A percentile compares a stretch with the other conserved stretches of the same genome.
These are phyloP conservation scores for Tuber umbilicatum DNA, from an alignment of 495 filamentous ascomycete genomes.

Conservation along the genomic window DNA sequence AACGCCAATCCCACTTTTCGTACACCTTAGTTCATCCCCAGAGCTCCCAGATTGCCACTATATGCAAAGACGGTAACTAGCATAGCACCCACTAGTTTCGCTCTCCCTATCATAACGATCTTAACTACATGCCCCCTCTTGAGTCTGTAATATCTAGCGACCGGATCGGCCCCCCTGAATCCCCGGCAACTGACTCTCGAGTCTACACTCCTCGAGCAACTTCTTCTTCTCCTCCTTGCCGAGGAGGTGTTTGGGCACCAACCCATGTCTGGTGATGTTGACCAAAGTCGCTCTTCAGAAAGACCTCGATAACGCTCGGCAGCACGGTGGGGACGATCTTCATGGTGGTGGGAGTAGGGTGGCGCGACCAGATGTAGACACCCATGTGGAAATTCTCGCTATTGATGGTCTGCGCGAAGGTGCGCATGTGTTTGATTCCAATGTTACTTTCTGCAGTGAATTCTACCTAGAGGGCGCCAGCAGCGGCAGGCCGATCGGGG, in stretches of 20 bases:
- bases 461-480: constrained; percentile 87
- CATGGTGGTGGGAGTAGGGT: constrained; percentile 75
- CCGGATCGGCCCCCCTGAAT: constrained; percentile 87
- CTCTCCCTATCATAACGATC: constrained; percentile 82
- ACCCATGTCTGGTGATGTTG: constrained; percentile 96
- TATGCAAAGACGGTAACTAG: constrained; percentile 53
- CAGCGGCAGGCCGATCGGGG: constrained; percentile 57
- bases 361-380: constrained; percentile 74
- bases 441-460: constrained; percentile 71
- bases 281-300: constrained; percentile 91
- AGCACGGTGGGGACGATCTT: constrained; percentile 68
- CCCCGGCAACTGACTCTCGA: constrained; percentile 90
- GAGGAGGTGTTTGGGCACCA: constrained; percentile 89
- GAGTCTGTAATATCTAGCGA: constrained; percentile 85
- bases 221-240: constrained; percentile 80
- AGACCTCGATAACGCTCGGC: constrained; percentile 77
- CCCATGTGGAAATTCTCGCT: constrained; percentile 76
- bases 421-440: constrained; percentile 84
- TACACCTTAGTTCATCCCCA: background rate
- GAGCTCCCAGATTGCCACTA: background rate
- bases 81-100: constrained; percentile 73
- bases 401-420: constrained; percentile 73
- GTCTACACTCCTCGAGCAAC: constrained; percentile 75
- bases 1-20: constrained; percentile 5
- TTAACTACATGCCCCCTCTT: constrained; percentile 94